Percentiles rank a stretch among this genome's conserved stretches.
Conservation (phyloP, 495 filamentous ascomycete genomes). For the Thermothielavioides terrestris region DNA sequence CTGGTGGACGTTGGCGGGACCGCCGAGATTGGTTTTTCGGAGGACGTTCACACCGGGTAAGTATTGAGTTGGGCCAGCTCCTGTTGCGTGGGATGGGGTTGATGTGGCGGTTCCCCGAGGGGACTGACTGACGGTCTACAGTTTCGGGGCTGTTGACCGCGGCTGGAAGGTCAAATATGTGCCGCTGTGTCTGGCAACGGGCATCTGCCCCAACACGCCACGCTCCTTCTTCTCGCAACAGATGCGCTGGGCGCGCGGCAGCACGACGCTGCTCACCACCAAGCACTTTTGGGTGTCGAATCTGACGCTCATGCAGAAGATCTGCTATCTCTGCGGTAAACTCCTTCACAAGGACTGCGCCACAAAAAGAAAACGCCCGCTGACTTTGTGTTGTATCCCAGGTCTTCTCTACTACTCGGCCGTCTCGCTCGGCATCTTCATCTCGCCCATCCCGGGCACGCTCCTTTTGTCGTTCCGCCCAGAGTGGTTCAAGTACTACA, state of each 20-base stretch:
- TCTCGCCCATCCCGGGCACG: conserved; percentile 26
- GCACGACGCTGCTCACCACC: conserved; percentile 25
- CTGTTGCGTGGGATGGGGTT: not conserved
- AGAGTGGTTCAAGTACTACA: conserved; percentile 30
- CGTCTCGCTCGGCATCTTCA: conserved; percentile 28
- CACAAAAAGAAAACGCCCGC: too few species aligned
- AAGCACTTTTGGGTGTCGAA: conserved; percentile 26
- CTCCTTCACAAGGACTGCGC: too few species aligned
- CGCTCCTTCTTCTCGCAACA: conserved; percentile 29
- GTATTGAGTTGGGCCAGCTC: too few species aligned
- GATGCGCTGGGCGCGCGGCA: conserved; percentile 29
- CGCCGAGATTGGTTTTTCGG: conserved; percentile 29
- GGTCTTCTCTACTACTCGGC: conserved; percentile 29
- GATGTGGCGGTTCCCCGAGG: not conserved
- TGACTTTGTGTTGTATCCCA: conserved; percentile 4
- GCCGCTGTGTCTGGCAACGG: conserved; percentile 25
- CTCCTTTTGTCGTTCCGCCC: conserved; percentile 24
- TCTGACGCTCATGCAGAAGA: conserved; percentile 24
- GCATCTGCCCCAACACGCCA: conserved; percentile 28
- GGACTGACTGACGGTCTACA: not conserved
- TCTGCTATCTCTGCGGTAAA: conserved; percentile 27
- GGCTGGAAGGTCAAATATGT: conserved; percentile 31
- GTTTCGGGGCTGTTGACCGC: conserved; percentile 26
- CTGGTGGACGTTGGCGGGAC: conserved; percentile 24
- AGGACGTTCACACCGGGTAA: conserved; percentile 29